Percentiles rank a stretch among this genome's conserved stretches.
phyloP scores from a whole-genome alignment of 1,139 yeast species.

The Yamadazyma diospyri region DNA sequence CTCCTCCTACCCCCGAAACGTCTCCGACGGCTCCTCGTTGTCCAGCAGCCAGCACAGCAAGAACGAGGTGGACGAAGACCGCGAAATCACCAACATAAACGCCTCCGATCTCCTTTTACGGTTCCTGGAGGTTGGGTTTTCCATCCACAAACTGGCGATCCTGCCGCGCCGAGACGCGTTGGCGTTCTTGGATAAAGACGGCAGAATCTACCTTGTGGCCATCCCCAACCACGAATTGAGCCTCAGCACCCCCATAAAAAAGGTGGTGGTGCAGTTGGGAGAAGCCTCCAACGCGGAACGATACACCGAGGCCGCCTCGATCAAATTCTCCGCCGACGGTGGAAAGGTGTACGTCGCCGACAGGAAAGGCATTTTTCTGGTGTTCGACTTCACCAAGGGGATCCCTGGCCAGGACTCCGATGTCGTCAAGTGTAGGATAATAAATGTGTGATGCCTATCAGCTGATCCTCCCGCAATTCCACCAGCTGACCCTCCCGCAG shows the following conservation, averaged over 20 bases:
- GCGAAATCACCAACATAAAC: conserved; percentile 22
- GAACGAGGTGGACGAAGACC: conserved; percentile 15
- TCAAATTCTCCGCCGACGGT: conserved; percentile 76
- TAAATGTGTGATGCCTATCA: conserved; percentile 22
- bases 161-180: conserved; percentile 87
- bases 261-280: conserved; percentile 67
- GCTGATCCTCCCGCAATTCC: background rate
- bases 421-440: conserved; percentile 69
- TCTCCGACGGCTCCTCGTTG: conserved; percentile 17
- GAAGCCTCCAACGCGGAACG: conserved; percentile 74
- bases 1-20: conserved; percentile 12
- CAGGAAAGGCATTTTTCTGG: conserved; percentile 71
- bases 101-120: conserved; percentile 38
- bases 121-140: conserved; percentile 78
- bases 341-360: conserved; percentile 74
- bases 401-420: conserved; percentile 70
- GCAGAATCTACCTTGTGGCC: conserved; percentile 66
- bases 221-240: conserved; percentile 53
- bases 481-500: background rate
- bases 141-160: conserved; percentile 67
- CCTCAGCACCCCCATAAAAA: conserved; percentile 26
- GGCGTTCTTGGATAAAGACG: conserved; percentile 75
- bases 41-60: conserved; percentile 20
- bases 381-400: conserved; percentile 88
- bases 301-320: conserved; percentile 67